Base-by-base conservation (phyloP, 495 filamentous ascomycete species). In the Halenospora varia region DNA sequence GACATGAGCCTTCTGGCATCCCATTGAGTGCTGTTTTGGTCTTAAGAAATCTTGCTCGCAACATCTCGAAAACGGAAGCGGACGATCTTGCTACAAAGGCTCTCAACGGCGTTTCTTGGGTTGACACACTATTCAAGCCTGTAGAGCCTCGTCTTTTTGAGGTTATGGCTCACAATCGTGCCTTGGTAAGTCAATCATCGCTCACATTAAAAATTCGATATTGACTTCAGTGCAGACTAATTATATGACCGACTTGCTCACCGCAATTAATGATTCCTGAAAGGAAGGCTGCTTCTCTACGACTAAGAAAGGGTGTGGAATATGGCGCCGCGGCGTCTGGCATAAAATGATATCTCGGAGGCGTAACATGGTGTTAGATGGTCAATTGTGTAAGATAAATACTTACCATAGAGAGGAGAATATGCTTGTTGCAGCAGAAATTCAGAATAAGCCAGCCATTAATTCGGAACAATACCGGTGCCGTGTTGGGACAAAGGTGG, bases 21-120 rank as follows among this genome's bases (percentile, higher is more conserved):
- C 90, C 94, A 8, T 81, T 96, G 39, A 89, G 88, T 40, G 88
- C 89, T 23, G 86, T 88, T 10, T 73, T 97, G 20, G 89, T 99
- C 2, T 73, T 99, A 60, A 83, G 94, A 26, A 99, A 97, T 66
- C 81, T 99, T 22, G 90, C 90, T 2, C 79, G 87, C 19, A 87
- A 92, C 50, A 75, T 91, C 0, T 79, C 85, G 55, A 79, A 83
- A 67, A 79, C 76, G 2, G 75, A 77, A 23, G 74, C 77, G 18
- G 77, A 80, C 59, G 78, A 80, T 55, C 71, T 73, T 57, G 72
- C 79, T 42, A 72, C 78, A 40, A 82, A 81, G 63, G 62, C 71
- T 47, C 61, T 75, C 49, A 68, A 73, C 54, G 61, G 42, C 60
- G 71, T 57, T 22, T 59, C 57, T 29, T 64, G 35, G 51, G 56